Evolutionary conservation across 345 rosid species (phyloP), one percentile per base, ranked within the genome.

Genomic region (Aquilaria yunnanensis): DNA sequence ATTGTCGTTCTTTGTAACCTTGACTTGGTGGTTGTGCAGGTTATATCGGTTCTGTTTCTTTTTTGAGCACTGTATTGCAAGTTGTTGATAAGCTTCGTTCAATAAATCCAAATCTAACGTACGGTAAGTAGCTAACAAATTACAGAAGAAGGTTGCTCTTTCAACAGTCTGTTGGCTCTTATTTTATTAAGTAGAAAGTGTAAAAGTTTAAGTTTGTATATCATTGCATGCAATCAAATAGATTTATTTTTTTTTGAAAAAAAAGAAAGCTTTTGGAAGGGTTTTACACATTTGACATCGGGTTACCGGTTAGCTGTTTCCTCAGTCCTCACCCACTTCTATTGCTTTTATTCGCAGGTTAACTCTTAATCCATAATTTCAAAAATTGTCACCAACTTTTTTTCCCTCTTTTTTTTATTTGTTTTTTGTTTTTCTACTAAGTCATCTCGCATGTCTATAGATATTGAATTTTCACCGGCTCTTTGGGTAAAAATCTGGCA

Each of bases 1-100:
- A 4, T 37, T 37, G 43, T 37, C 8, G 43, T 9, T 37, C 43
- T 37, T 37, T 37, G 43, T 37, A 37, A 37, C 43, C 8, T 37
- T 5, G 43, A 37, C 2, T 23, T 70, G 51, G 49, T 72, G 37
- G 47, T 57, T 67, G 54, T 79, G 62, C 84, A 94, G 99, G 99
- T 63, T 94, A 94, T 72, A 90, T 94, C 68, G 99, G 99, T 63
- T 94, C 99, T n/a, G 95, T 83, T 70, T 94, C 99, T 9, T 94
- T 94, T 67, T 67, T 94, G 75, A 75, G 83, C 76, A 77, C 83
- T 37, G 65, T 94, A 47, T 78, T 94, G 78, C 79, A 82, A 73
- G 96, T 88, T 43, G 85, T 94, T 41, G 59, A 82, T 33, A 90
- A 88, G 87, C 97, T 94, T 68, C 99, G 99, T 6, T 60, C 88